A percentile compares a stretch with the other conserved stretches of the same genome.
Conservation (phyloP, 1,139 yeast genomes). For the Debaryomycetaceae sp. region DNA sequence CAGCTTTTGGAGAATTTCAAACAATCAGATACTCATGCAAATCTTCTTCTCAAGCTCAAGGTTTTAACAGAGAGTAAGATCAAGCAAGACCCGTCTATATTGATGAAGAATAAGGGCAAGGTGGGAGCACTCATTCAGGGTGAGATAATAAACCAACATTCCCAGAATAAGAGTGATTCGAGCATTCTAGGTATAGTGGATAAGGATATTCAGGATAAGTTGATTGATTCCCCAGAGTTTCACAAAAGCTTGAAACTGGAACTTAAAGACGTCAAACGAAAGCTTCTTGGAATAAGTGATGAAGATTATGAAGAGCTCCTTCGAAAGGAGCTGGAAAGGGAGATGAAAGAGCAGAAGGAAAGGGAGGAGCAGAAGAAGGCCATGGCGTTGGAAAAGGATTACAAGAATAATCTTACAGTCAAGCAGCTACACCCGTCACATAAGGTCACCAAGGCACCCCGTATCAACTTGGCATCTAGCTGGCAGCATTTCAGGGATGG, state of each 20-base stretch:
- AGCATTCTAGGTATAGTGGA: constrained; percentile 39
- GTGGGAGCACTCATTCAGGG: constrained; percentile 54
- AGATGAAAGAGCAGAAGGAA: constrained; percentile 5
- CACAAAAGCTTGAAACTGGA: constrained; percentile 30
- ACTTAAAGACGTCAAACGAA: constrained; percentile 33
- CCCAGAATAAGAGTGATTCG: constrained; percentile 8
- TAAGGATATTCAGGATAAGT: constrained; percentile 44
- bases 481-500: constrained; percentile 1
- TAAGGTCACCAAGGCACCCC: constrained; percentile 28
- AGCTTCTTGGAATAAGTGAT: constrained; percentile 35
- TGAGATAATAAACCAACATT: constrained; percentile 31
- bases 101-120: constrained; percentile 49
- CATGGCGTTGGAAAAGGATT: constrained; percentile 11
- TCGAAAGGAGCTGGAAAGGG: constrained; percentile 13
- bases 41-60: constrained; percentile 39
- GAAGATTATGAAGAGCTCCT: constrained; percentile 34
- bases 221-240: constrained; percentile 43
- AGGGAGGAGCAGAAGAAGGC: constrained; percentile 7
- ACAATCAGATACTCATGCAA: constrained; percentile 39
- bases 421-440: constrained; percentile 19
- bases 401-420: constrained; percentile 28
- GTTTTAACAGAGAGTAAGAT: constrained; percentile 46
- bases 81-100: constrained; percentile 45
- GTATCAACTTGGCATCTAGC: constrained; percentile 22
- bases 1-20: constrained; percentile 43